Evolutionary conservation across 1,284 basidiomycete species (phyloP).

Genomic region (Anthracocystis walkeri): DNA sequence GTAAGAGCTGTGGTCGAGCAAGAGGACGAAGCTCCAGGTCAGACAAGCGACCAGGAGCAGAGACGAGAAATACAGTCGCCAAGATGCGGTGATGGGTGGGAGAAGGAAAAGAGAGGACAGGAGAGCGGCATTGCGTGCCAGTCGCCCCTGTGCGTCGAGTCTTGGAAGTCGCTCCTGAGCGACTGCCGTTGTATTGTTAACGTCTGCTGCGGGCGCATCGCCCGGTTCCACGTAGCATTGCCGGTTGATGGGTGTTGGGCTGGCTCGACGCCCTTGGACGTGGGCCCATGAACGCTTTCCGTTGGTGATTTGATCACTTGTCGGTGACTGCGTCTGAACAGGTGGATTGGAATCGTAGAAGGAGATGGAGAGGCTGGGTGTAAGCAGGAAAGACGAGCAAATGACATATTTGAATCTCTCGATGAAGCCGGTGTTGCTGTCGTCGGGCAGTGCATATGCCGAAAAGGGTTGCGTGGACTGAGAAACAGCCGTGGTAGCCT

Average conservation of each 20-base stretch:
- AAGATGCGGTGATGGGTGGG: constrained; percentile 31
- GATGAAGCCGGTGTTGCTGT: constrained; percentile 38
- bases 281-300: background rate
- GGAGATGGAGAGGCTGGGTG: constrained; percentile 63
- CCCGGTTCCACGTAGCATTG: constrained; percentile 22
- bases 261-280: constrained; percentile 8
- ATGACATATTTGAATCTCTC: constrained; percentile 66
- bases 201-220: constrained; percentile 13
- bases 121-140: constrained; percentile 26
- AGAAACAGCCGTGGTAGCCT: too few species aligned
- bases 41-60: constrained; percentile 25
- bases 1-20: constrained; percentile 22
- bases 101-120: constrained; percentile 27
- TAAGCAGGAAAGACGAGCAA: constrained; percentile 66
- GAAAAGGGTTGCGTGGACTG: background rate
- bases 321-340: constrained; percentile 1
- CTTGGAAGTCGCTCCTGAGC: constrained; percentile 21
- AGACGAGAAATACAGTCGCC: constrained; percentile 33
- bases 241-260: constrained; percentile 5
- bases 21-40: constrained; percentile 32
- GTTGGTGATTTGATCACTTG: background rate
- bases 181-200: background rate
- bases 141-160: constrained; percentile 26
- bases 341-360: constrained; percentile 56
- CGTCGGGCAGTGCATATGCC: background rate